Evolutionary conservation across 768 basidiomycete species (phyloP).

Genomic region (Lactarius tabidus): DNA sequence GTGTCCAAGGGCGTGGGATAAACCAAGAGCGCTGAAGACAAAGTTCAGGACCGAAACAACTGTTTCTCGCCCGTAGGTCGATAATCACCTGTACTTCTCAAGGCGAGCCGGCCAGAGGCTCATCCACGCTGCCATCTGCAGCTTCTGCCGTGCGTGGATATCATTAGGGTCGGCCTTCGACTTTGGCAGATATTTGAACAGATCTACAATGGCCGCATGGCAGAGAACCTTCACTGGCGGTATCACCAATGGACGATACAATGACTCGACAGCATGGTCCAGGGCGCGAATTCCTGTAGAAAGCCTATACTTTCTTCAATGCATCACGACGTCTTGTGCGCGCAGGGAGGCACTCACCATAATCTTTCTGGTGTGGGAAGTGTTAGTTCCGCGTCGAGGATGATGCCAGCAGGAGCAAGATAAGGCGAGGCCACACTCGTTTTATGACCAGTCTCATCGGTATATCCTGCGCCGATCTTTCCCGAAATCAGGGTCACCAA

Average conservation of each 20-base stretch:
- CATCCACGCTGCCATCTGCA: conserved; percentile 78
- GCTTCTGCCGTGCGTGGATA: conserved; percentile 58
- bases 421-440: conserved; percentile 50
- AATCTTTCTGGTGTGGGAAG: conserved; percentile 68
- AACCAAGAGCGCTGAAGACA: conserved; percentile 52
- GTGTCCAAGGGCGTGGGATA: conserved; percentile 74
- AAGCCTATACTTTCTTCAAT: conserved; percentile 42
- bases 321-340: background rate
- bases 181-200: conserved; percentile 68
- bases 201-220: conserved; percentile 62
- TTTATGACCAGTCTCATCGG: conserved; percentile 66
- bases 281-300: conserved; percentile 76
- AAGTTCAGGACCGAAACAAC: background rate
- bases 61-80: background rate
- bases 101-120: conserved; percentile 64
- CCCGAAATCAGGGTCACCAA: background rate
- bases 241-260: conserved; percentile 55
- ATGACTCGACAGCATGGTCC: conserved; percentile 71
- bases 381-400: conserved; percentile 74
- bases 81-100: conserved; percentile 48
- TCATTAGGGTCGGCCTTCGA: conserved; percentile 56
- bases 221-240: conserved; percentile 60
- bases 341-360: conserved; percentile 45
- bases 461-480: conserved; percentile 66
- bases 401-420: conserved; percentile 66